Evolutionary conservation across 1,139 yeast genomes (phyloP).

Genomic region (Hanseniaspora sp.): DNA sequence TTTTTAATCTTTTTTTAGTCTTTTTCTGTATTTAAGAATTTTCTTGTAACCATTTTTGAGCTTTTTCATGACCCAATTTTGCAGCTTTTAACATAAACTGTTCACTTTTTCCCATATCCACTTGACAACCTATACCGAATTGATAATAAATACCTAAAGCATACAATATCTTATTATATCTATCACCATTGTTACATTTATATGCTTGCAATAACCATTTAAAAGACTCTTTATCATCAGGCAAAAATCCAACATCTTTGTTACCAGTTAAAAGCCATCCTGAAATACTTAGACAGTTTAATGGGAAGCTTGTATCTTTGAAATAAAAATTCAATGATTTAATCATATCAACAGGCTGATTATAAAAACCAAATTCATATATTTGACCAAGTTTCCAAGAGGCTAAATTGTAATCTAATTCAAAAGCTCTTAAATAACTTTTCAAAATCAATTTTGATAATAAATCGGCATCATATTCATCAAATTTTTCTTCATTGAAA

Average conservation of each 20-base stretch:
- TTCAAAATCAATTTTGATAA: constrained; percentile 48
- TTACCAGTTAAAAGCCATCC: constrained; percentile 84
- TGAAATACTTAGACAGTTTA: constrained; percentile 78
- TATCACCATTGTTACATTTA: constrained; percentile 57
- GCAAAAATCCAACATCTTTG: constrained; percentile 49
- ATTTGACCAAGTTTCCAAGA: constrained; percentile 79
- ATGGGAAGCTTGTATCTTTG: constrained; percentile 64
- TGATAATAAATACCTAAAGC: constrained; percentile 76
- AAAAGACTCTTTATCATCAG: constrained; percentile 69
- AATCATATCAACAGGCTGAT: constrained; percentile 53
- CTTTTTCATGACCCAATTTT: constrained; percentile 47
- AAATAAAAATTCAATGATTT: constrained; percentile 85
- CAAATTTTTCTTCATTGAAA: constrained; percentile 34
- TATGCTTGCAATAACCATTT: constrained; percentile 59
- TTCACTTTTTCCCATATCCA: constrained; percentile 39
- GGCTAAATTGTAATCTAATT: constrained; percentile 63
- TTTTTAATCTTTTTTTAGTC: not conserved
- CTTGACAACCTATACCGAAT: constrained; percentile 58
- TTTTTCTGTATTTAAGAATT: not conserved
- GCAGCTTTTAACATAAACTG: constrained; percentile 52
- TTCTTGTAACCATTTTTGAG: constrained; percentile 28
- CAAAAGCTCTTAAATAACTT: constrained; percentile 65
- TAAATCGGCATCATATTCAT: constrained; percentile 30
- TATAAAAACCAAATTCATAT: constrained; percentile 74
- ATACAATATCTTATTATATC: constrained; percentile 64